These are phyloP conservation scores for Malassezia restricta DNA, from an alignment of 1,284 basidiomycete species.

Conservation along the genomic window DNA sequence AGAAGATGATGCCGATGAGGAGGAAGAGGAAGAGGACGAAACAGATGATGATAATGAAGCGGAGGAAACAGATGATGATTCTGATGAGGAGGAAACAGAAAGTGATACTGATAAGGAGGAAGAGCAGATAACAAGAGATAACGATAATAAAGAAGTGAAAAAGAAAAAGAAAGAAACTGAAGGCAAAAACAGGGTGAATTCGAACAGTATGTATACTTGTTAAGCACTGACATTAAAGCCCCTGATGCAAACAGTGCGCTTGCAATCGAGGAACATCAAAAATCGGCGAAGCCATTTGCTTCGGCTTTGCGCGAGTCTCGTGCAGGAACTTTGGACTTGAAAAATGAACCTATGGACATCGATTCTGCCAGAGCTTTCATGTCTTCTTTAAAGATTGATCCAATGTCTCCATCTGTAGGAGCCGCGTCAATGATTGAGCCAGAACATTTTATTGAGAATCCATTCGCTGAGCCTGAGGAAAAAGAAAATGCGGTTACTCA, in stretches of 20 bases:
- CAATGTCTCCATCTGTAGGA: slow-evolving; percentile 28
- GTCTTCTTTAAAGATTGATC: slow-evolving; percentile 2
- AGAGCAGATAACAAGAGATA: not conserved
- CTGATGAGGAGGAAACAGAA: slow-evolving; percentile 17
- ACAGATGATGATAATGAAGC: slow-evolving; percentile 12
- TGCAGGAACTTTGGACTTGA: not conserved
- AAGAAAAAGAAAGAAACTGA: slow-evolving; percentile 3
- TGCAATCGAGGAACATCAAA: not conserved
- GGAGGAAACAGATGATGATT: slow-evolving; percentile 6
- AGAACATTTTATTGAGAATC: slow-evolving; percentile 32
- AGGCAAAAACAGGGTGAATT: not conserved
- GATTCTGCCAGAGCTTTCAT: slow-evolving; percentile 5
- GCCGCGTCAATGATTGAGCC: slow-evolving; percentile 36
- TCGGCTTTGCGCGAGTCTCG: slow-evolving; percentile 2
- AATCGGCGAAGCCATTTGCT: not conserved
- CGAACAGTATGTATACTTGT: not conserved
- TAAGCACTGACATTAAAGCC: not conserved
- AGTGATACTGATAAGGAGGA: slow-evolving; percentile 48
- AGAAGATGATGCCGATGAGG: slow-evolving; percentile 5
- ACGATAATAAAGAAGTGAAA: slow-evolving; percentile 1
- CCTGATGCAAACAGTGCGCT: slow-evolving; percentile 2
- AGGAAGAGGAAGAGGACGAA: not conserved
- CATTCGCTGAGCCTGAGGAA: slow-evolving; percentile 18
- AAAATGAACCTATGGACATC: slow-evolving; percentile 5
- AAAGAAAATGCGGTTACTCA: not conserved